phyloP scores from a whole-genome alignment of 176 grass and related monocot genomes.

The Zea mays region DNA sequence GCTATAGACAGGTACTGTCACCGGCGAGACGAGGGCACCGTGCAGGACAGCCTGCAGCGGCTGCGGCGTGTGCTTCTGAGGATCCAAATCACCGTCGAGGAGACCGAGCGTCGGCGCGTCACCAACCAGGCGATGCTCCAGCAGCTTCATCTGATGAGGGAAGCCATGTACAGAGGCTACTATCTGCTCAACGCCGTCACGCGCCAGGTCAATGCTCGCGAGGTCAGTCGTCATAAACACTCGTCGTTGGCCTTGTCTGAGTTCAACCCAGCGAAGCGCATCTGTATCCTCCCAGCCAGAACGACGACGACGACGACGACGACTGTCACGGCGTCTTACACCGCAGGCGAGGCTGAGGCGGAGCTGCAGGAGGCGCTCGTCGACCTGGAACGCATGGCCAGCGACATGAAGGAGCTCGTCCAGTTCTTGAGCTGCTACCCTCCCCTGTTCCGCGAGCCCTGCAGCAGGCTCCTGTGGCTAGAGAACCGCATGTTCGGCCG shows the following conservation, averaged over 20 bases:
- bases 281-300: not conserved
- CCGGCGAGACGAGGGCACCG: not conserved
- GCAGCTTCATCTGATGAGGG: constrained; percentile 14
- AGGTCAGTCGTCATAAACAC: not conserved
- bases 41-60: not conserved
- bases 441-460: not conserved
- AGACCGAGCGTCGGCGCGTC: constrained; percentile 6
- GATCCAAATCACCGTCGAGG: constrained; percentile 14
- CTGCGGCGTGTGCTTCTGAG: constrained; percentile 22
- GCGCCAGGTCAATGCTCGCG: not conserved
- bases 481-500: constrained; percentile 43
- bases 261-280: not conserved
- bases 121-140: constrained; percentile 27
- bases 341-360: not conserved
- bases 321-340: not conserved
- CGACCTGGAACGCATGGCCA: not conserved
- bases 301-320: not conserved
- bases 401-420: constrained; percentile 2
- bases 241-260: not conserved
- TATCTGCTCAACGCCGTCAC: not conserved
- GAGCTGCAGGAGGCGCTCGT: not conserved
- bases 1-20: constrained; percentile 10
- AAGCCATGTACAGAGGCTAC: constrained; percentile 20
- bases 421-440: not conserved
- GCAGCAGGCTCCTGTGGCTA: not conserved